Base-by-base conservation (phyloP, 2,329 filamentous ascomycete genomes). In the Ophiostoma perfectum region DNA sequence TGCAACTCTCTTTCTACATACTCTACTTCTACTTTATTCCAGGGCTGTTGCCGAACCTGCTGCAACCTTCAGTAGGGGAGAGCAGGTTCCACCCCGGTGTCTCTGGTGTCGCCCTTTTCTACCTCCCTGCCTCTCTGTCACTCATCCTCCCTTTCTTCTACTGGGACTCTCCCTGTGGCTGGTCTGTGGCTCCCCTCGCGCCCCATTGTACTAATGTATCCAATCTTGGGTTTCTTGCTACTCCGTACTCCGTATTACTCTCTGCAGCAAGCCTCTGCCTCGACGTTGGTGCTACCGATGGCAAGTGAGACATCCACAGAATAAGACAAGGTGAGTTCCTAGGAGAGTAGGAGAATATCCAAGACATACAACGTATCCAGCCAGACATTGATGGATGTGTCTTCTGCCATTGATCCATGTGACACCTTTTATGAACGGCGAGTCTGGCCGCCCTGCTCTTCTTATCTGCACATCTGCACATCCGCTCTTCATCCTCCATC, bases 221-320 rank as follows among this genome's bases (percentile, higher is more conserved):
- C 2, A 5, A 12, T 27, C 2, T 27, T 27, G 27, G 27, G 27
- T 27, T 27, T 27, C 27, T 27, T 27, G 27, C 27, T 45, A 12
- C 42, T 45, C 14, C 14, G 42, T 45, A 45, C 42, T 12, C 42
- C 14, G 9, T 8, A 45, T 12, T 45, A 49, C 45, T 27, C 36
- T 60, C 27, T 39, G 27, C 55, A 60, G 55, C 27, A 38, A 60
- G 55, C 55, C 55, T 60, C 55, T 60, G 55, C 55, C 55, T 60
- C 55, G 27, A 38, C 55, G 55, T 39, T 55, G 55, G 55, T 60
- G 55, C 12, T 60, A 60, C 55, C 55, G 12, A 60, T 60, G 27
- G 12, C 55, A 38, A 55, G 55, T 38, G 55, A 60, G 55, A 60
- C 55, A 60, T 27, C 7, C 14, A 5, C 5, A 60, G 52, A 60